Percentiles rank a stretch among this genome's conserved stretches.
These are phyloP conservation scores for Sporothrix brasiliensis DNA, from an alignment of 2,329 filamentous ascomycete species.

Conservation along the genomic window DNA sequence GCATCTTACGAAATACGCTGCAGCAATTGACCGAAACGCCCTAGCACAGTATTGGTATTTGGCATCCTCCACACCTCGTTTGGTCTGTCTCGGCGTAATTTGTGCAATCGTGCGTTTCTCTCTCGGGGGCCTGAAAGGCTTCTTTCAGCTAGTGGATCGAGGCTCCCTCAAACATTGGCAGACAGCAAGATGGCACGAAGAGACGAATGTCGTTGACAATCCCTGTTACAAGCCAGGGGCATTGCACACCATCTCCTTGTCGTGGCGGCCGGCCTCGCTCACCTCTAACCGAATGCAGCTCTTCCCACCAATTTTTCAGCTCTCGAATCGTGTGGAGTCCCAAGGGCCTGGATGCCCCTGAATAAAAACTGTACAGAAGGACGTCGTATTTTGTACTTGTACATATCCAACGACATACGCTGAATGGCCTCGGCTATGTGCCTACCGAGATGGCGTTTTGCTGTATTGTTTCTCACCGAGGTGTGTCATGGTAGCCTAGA, in stretches of 20 bases:
- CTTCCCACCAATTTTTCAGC: no score
- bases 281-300: not conserved
- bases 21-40: no score
- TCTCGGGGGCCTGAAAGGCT: no score
- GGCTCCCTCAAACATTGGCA: not conserved
- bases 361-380: not conserved
- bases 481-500: not conserved
- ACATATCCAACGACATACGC: no score
- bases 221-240: not conserved
- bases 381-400: no score
- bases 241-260: not conserved
- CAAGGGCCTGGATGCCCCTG: not conserved
- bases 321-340: not conserved
- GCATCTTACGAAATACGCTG: no score
- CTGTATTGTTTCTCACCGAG: not conserved
- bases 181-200: no score
- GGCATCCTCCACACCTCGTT: not conserved
- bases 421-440: no score
- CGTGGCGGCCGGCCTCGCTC: not conserved
- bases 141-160: not conserved
- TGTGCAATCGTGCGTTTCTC: not conserved
- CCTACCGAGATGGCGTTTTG: not conserved
- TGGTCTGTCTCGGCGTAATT: constrained; percentile 1
- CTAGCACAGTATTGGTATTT: no score
- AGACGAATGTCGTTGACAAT: not conserved